Percentiles rank a stretch among this genome's conserved stretches.
phyloP scores from a whole-genome alignment of 768 basidiomycete species.

The Cyathus striatus region DNA sequence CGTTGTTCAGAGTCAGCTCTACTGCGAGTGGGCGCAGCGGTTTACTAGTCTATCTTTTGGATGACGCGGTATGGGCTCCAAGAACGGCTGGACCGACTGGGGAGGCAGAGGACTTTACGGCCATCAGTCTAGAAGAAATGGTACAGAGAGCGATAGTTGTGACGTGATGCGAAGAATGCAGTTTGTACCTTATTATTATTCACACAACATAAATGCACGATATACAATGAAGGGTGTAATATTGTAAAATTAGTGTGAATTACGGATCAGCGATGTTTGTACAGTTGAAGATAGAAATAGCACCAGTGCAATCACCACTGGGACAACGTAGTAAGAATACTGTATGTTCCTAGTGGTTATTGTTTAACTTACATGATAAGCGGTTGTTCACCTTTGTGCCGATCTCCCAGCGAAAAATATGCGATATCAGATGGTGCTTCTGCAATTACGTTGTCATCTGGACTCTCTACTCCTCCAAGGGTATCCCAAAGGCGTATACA shows the following conservation, averaged over 20 bases:
- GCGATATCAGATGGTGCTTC: conserved; percentile 53
- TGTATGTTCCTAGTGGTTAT: too few relatives aligned
- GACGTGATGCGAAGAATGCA: too few relatives aligned
- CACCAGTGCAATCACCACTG: too few relatives aligned
- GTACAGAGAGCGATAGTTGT: conserved; percentile 70
- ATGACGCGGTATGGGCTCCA: conserved; percentile 91
- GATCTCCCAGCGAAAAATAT: conserved; percentile 55
- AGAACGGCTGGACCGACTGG: conserved; percentile 36
- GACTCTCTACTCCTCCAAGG: conserved; percentile 26
- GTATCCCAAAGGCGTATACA: conserved; percentile 69
- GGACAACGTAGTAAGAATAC: too few relatives aligned
- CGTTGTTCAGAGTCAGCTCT: conserved; percentile 77
- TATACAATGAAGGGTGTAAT: too few relatives aligned
- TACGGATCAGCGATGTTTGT: too few relatives aligned
- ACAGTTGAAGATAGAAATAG: too few relatives aligned
- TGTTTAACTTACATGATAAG: conserved; percentile 62
- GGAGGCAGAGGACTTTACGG: conserved; percentile 60
- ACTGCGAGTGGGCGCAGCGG: conserved; percentile 83
- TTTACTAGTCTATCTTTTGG: conserved; percentile 81
- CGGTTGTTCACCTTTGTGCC: conserved; percentile 42
- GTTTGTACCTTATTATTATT: too few relatives aligned
- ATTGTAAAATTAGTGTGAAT: too few relatives aligned
- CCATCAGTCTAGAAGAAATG: conserved; percentile 88
- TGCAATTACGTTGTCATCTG: conserved; percentile 46
- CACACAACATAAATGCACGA: too few relatives aligned